A percentile compares a stretch with the other conserved stretches of the same genome.
Evolutionary conservation across 495 filamentous ascomycete species (phyloP).

Genomic region (Penicillium cosmopolitanum): DNA sequence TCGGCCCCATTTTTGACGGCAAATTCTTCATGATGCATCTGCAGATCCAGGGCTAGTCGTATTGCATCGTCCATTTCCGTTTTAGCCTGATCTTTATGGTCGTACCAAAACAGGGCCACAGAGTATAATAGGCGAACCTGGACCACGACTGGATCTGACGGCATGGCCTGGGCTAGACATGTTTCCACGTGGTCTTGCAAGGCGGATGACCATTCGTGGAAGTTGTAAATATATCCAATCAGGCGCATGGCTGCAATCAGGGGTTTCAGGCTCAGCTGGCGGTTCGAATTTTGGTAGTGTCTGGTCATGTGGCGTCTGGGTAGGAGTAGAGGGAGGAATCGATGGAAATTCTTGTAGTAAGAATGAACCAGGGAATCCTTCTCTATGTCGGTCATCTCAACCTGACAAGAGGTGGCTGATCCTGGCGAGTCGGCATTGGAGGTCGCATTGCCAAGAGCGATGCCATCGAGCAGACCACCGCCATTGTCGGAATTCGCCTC

Average conservation of each 20-base stretch:
- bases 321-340: constrained; percentile 30
- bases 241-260: constrained; percentile 30
- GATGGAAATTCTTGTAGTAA: constrained; percentile 37
- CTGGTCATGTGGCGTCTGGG: constrained; percentile 22
- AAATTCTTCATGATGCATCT: constrained; percentile 29
- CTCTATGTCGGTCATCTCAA: constrained; percentile 14
- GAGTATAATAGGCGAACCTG: constrained; percentile 39
- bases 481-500: constrained; percentile 4
- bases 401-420: constrained; percentile 3
- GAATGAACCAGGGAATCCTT: constrained; percentile 30
- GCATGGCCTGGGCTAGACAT: constrained; percentile 60
- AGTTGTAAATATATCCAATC: constrained; percentile 29
- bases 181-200: constrained; percentile 26
- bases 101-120: constrained; percentile 38
- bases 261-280: constrained; percentile 19
- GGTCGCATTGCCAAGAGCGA: constrained; percentile 3
- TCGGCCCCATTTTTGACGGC: constrained; percentile 19
- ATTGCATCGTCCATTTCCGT: constrained; percentile 26
- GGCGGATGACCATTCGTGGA: constrained; percentile 25
- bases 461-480: constrained; percentile 5
- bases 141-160: constrained; percentile 40
- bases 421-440: constrained; percentile 2
- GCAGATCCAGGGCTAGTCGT: constrained; percentile 43
- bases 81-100: constrained; percentile 27
- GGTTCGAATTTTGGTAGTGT: constrained; percentile 26